Base-by-base conservation (phyloP, 129 eudicot genomes). In the Flaveria ramosissima region DNA sequence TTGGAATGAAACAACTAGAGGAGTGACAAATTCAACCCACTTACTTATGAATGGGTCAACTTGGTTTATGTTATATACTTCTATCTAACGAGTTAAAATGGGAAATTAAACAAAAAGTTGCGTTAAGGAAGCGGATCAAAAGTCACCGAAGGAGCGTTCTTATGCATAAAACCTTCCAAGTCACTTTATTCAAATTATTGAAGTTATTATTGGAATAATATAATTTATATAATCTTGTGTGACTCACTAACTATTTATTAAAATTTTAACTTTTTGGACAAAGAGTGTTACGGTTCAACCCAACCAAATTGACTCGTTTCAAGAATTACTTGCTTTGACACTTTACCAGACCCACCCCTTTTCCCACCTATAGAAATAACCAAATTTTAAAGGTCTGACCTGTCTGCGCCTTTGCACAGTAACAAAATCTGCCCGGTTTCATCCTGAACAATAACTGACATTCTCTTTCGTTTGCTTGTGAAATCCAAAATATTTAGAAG, bases 391-490 rank as follows among this genome's bases (percentile, higher is more conserved):
- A 71, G 72, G 70, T 23, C 89, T 65, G 43, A 92, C 98, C 96
- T 93, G 92, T 93, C 98, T 77, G 98, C 98, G 45, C 98, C 98
- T 90, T 93, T 93, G 86, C 98, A 93, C 17, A 93, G 79, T 78
- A 93, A 87, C 81, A 93, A 75, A 73, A 93, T 85, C 79, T 93
- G 88, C 23, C 96, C 97, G 36, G 78, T 66, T 76, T 84, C 96
- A 65, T 93, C 98, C 64, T 83, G 88, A 39, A 93, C 78, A 52
- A 93, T 88, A 19, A 90, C 95, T 52, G 98, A 90, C 98, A 93
- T 93, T 74, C 98, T 83, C 86, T 93, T 93, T 74, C 98, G 87
- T 86, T 93, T 93, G 86, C 98, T 90, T 0, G 97, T 90, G 78
- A 90, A 93, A 82, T 93, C 92, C 87, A 93, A 84, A 71, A 90